Base-by-base conservation (phyloP, 257 asterid genomes). In the Capsicum baccatum region DNA sequence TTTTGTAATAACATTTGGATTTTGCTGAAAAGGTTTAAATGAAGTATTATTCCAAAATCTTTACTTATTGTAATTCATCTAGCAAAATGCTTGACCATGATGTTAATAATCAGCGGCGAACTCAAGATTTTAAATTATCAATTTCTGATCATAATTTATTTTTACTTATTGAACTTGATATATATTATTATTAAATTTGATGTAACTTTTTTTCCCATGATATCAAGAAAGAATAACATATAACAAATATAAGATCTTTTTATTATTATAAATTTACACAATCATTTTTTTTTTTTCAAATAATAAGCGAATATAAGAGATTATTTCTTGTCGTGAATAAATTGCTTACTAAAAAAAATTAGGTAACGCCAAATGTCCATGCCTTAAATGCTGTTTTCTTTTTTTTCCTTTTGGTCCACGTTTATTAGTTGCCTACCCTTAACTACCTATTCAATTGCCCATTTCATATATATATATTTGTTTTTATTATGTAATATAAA, bases 391-490 rank as follows among this genome's bases (percentile, higher is more conserved):
- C 0, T 73, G n/a, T 48, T 73, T 71, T n/a, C 14, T 8, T 13
- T 26, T 26, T 21, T 74, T 74, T 21, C 16, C 21, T 14, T 21
- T 26, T 52, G 47, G 15, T 52, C 26, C 9, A 52, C 63, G 81
- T 76, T 76, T 54, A 76, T 26, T 26, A 76, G 81, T 76, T 76
- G 81, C 26, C 48, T 52, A 52, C 48, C 81, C 47, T 13, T 52
- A 12, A 76, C 4, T 50, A 13, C 81, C 21, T 52, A 50, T 26
- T 74, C 62, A 12, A 50, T 76, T 76, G 48, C 44, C 13, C 47
- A 50, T 74, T 74, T 50, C 80, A 74, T 48, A 21, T 21, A 6
- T 48, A 26, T 3, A 47, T 47, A 47, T 6, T 10, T 26, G 11
- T 26, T 26, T 26, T 64, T 6, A 26, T 26, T 64, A 64, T 0